phyloP scores from a whole-genome alignment of 2,329 filamentous ascomycete species.

The Metarhizium robertsii region DNA sequence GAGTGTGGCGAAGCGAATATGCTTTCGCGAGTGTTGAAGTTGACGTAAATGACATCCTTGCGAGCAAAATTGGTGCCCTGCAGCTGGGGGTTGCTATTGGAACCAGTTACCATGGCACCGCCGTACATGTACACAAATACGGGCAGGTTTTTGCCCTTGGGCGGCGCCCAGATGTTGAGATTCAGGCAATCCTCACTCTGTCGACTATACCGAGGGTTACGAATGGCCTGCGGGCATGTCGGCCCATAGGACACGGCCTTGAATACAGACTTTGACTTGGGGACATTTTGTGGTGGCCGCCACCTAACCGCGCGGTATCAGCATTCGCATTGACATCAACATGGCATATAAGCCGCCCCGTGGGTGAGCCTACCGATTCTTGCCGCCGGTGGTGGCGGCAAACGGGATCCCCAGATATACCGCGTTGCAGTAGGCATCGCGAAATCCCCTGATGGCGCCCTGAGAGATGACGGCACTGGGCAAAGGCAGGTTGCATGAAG shows the following conservation, averaged over 20 bases:
- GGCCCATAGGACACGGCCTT: not conserved
- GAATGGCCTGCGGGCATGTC: not conserved
- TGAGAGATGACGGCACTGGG: slow-evolving; percentile 13
- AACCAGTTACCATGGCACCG: slow-evolving; percentile 20
- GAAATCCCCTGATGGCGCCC: slow-evolving; percentile 25
- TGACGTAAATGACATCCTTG: slow-evolving; percentile 27
- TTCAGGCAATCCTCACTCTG: slow-evolving; percentile 32
- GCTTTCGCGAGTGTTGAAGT: slow-evolving; percentile 31
- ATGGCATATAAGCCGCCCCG: too few species aligned
- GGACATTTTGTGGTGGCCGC: not conserved
- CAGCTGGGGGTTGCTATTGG: slow-evolving; percentile 28
- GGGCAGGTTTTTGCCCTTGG: slow-evolving; percentile 16
- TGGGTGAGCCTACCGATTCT: slow-evolving; percentile 17
- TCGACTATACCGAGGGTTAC: slow-evolving; percentile 5
- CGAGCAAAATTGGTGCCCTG: slow-evolving; percentile 26
- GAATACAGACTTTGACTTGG: not conserved
- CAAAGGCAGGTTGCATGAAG: not conserved
- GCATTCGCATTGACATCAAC: not conserved
- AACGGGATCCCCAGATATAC: slow-evolving; percentile 30
- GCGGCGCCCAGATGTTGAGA: slow-evolving; percentile 28
- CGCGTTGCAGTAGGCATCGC: slow-evolving; percentile 21
- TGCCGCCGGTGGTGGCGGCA: slow-evolving; percentile 28
- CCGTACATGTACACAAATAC: slow-evolving; percentile 34
- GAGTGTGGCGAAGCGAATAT: slow-evolving; percentile 35
- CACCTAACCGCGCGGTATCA: not conserved